Evolutionary conservation across 768 basidiomycete species (phyloP).

Genomic region (Russula olivacea): DNA sequence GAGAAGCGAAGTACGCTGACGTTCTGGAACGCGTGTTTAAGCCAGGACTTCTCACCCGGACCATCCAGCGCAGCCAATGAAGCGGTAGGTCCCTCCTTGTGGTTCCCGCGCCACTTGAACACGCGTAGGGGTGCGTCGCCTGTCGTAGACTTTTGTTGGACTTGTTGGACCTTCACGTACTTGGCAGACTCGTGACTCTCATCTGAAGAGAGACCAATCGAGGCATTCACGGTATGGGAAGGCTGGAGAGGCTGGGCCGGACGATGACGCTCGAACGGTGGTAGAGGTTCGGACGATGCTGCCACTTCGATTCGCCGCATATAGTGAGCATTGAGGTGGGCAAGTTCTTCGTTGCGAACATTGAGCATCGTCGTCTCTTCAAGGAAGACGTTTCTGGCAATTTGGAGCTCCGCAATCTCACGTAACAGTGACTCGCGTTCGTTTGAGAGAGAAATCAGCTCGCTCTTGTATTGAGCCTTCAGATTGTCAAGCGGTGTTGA

Average conservation of each 20-base stretch:
- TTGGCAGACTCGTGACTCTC: conserved; percentile 41
- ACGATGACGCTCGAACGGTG: conserved; percentile 11
- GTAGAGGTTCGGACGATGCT: conserved; percentile 11
- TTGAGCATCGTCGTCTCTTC: conserved; percentile 91
- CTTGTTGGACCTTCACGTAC: conserved; percentile 34
- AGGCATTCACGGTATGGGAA: conserved; percentile 15
- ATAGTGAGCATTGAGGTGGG: conserved; percentile 80
- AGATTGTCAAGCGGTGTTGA: conserved; percentile 81
- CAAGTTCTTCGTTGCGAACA: conserved; percentile 87
- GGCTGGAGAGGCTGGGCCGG: neutral
- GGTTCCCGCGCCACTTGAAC: conserved; percentile 52
- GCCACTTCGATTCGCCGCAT: conserved; percentile 62
- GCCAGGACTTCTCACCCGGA: conserved; percentile 27
- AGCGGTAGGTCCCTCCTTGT: conserved; percentile 61
- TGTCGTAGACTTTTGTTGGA: conserved; percentile 35
- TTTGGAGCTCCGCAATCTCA: conserved; percentile 83
- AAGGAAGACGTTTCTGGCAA: conserved; percentile 76
- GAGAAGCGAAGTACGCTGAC: conserved; percentile 83
- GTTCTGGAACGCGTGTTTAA: conserved; percentile 84
- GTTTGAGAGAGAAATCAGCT: conserved; percentile 76
- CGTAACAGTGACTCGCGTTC: conserved; percentile 73
- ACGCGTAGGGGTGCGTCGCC: conserved; percentile 35
- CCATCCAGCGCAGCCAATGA: conserved; percentile 27
- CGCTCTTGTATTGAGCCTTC: conserved; percentile 81
- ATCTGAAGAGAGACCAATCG: conserved; percentile 35